Evolutionary conservation across 768 basidiomycete genomes (phyloP), one percentile per base, ranked within the genome.

Genomic region (Suillus tomentosus): DNA sequence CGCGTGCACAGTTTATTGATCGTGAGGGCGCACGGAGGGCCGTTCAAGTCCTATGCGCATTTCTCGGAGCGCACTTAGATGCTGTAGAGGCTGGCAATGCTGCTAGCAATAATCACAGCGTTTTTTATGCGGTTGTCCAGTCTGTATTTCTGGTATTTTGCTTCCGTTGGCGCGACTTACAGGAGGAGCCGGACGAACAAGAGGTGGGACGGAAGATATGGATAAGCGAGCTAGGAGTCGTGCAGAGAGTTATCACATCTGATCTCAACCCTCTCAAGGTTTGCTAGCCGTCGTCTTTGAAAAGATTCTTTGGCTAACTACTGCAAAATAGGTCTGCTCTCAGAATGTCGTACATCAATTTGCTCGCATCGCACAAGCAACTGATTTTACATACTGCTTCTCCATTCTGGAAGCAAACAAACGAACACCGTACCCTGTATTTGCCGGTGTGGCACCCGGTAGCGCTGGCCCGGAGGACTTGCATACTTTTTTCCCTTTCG

Each of bases 401-500:
- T 90, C 92, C 22, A 91, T 97, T 72, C 84, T 99, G 64, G 92
- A 95, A 66, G 82, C 87, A n/a, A 97, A 97, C 79, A 86, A 85
- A 64, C 89, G 94, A 43, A 80, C 85, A 0, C 87, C 88, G 24
- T 82, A 82, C 45, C 74, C 74, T 22, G 67, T 78, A 24, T 72
- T 73, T 50, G 64, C 70, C 22, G 70, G 70, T 50, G 66, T 67
- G 14, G 51, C 67, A 13, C 62, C 67, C 10, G 63, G 69, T 13
- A 66, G 76, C 36, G 68, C 78, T 19, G 78, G 76, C 9, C 85
- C 85, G 59, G 80, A 84, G 10, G 94, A 96, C 65, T 82, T 99
- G 62, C 95, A 94, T 72, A 87, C 89, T 13, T 99, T 98, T 80
- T 99, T 99, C 81, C 97, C 97, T 0, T 99, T 99, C 73, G 97